phyloP scores from a whole-genome alignment of 176 grass and related monocot genomes.

The Avena atlantica region DNA sequence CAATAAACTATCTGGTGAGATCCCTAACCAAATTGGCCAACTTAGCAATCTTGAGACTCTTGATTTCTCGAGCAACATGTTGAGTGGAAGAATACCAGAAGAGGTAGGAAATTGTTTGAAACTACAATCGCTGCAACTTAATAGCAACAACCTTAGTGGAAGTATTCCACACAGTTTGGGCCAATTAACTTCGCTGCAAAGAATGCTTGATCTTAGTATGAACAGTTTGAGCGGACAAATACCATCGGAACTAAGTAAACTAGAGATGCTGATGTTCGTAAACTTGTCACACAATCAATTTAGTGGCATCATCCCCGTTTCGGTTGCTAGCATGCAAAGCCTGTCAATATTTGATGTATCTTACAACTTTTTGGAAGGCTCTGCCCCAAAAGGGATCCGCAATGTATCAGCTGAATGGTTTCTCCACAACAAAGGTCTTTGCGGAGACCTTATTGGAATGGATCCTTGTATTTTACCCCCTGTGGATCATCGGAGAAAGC shows the following conservation, averaged over 20 bases:
- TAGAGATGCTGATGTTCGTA: conserved; percentile 18
- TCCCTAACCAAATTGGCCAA: background rate
- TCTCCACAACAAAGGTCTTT: conserved; percentile 23
- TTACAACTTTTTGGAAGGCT: conserved; percentile 40
- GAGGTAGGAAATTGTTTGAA: background rate
- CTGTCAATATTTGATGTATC: conserved; percentile 37
- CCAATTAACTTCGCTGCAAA: conserved; percentile 9
- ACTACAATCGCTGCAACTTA: background rate
- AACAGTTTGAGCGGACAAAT: conserved; percentile 43
- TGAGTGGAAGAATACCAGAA: background rate
- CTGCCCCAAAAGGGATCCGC: background rate
- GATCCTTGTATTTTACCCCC: background rate
- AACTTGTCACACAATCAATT: conserved; percentile 58
- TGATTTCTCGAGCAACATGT: background rate
- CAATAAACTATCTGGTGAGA: background rate
- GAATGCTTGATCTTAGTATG: conserved; percentile 44
- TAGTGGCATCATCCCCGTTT: background rate
- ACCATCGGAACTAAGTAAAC: background rate
- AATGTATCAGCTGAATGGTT: conserved; percentile 28
- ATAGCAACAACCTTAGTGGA: conserved; percentile 21
- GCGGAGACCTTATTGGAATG: background rate
- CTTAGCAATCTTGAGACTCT: background rate
- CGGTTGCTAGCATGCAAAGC: conserved; percentile 36
- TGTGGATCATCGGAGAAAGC: accelerated
- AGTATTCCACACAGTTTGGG: conserved; percentile 26